Evolutionary conservation across 768 basidiomycete species (phyloP).

Genomic region (Tylopilus cervinicoccineus): DNA sequence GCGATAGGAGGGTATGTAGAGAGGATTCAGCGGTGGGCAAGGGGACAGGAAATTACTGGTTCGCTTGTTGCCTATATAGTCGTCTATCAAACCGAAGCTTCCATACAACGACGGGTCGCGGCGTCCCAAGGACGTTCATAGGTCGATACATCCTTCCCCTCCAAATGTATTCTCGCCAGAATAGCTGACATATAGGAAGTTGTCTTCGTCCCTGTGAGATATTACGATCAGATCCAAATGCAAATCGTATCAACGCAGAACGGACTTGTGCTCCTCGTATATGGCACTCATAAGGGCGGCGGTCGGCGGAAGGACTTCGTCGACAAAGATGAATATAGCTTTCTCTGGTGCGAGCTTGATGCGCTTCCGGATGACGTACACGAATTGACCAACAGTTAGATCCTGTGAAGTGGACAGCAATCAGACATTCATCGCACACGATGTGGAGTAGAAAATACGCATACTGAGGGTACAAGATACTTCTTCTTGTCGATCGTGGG

Average conservation of each 20-base stretch:
- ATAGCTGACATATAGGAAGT: conserved; percentile 98
- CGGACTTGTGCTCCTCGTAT: conserved; percentile 99
- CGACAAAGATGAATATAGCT: conserved; percentile 99
- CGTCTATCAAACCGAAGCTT: conserved; percentile 25
- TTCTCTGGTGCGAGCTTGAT: conserved; percentile 99
- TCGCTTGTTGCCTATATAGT: conserved; percentile 25
- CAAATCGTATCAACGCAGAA: conserved; percentile 1
- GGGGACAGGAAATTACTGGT: conserved; percentile 12
- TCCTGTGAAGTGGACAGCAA: conserved; percentile 50
- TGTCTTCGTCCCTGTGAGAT: conserved; percentile 85
- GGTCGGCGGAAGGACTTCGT: conserved; percentile 96
- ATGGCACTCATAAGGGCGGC: conserved; percentile 98
- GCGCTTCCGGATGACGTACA: conserved; percentile 99
- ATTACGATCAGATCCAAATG: conserved; percentile 25
- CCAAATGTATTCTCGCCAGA: conserved; percentile 98
- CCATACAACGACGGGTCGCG: conserved; percentile 21
- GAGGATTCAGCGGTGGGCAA: conserved; percentile 15
- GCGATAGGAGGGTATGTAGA: conserved; percentile 24
- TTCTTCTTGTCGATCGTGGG: conserved; percentile 99
- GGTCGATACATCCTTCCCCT: conserved; percentile 29
- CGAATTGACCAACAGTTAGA: conserved; percentile 96
- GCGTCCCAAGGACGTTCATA: conserved; percentile 23
- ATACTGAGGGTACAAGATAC: conserved; percentile 94
- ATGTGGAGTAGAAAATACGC: conserved; percentile 24
- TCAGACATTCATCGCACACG: conserved; percentile 25